Evolutionary conservation across 495 filamentous ascomycete species (phyloP).

Genomic region (Podospora pseudoanserina): DNA sequence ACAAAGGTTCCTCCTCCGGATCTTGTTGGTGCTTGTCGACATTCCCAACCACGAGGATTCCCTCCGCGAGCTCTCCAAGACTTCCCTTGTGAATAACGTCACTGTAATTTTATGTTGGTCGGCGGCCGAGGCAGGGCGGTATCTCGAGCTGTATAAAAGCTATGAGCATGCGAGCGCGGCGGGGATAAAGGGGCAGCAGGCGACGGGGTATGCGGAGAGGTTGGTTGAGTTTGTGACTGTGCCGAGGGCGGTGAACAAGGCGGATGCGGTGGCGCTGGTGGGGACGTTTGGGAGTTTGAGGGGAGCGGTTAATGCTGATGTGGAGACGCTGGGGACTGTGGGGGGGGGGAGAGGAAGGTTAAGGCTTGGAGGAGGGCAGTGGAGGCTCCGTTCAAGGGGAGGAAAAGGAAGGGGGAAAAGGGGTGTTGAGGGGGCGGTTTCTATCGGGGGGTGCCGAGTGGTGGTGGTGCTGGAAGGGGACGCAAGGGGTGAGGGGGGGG

Average conservation of each 20-base stretch:
- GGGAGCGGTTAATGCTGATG: conserved; percentile 79
- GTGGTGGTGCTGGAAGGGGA: too few relatives aligned
- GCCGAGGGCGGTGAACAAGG: conserved; percentile 87
- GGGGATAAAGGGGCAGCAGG: conserved; percentile 77
- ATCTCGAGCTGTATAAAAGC: conserved; percentile 89
- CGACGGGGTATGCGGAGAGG: conserved; percentile 76
- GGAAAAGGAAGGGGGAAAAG: conserved; percentile 54
- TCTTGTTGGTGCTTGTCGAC: conserved; percentile 88
- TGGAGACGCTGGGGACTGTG: conserved; percentile 77
- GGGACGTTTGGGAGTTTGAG: conserved; percentile 82
- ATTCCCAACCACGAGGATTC: conserved; percentile 76
- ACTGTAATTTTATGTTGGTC: conserved; percentile 93
- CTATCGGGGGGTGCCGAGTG: not conserved
- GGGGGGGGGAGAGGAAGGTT: conserved; percentile 93
- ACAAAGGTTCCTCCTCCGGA: conserved; percentile 76
- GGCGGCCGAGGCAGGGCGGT: conserved; percentile 85
- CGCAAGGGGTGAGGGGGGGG: conserved; percentile 14
- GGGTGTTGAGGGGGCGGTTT: not conserved
- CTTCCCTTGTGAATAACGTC: conserved; percentile 77
- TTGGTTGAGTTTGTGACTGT: conserved; percentile 92
- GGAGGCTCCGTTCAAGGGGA: conserved; percentile 75
- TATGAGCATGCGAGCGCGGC: conserved; percentile 81
- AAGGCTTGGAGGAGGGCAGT: conserved; percentile 76
- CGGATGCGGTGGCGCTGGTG: conserved; percentile 83
- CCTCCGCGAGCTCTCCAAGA: conserved; percentile 82